Percentiles rank a stretch among this genome's conserved stretches.
These are phyloP conservation scores for Zhuliangozyma blackwelliae DNA, from an alignment of 1,139 yeast species.

Conservation along the genomic window DNA sequence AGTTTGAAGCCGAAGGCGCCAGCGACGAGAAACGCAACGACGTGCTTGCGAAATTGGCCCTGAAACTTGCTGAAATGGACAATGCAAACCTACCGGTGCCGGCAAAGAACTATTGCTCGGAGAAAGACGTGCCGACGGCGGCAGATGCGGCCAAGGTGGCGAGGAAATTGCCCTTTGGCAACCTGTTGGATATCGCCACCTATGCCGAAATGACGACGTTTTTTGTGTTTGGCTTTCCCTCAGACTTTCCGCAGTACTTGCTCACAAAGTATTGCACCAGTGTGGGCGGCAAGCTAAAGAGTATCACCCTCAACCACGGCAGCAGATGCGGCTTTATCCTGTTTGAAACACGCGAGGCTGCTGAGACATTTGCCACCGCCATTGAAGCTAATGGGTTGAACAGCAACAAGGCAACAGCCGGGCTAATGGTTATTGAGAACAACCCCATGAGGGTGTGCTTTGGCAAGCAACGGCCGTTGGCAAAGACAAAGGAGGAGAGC, in stretches of 20 bases:
- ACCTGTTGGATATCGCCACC: constrained; percentile 21
- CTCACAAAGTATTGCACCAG: constrained; percentile 46
- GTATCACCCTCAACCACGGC: constrained; percentile 51
- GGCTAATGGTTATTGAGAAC: constrained; percentile 28
- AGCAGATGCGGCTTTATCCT: constrained; percentile 66
- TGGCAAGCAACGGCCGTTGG: constrained; percentile 57
- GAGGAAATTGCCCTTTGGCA: constrained; percentile 58
- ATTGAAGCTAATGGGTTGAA: constrained; percentile 28
- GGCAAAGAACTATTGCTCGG: too few relatives aligned
- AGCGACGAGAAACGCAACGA: constrained; percentile 18
- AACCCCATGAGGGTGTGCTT: constrained; percentile 59
- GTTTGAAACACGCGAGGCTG: constrained; percentile 45
- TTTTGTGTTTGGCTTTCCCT: constrained; percentile 69
- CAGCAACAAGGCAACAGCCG: constrained; percentile 27
- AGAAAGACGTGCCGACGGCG: constrained; percentile 3
- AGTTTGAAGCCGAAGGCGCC: constrained; percentile 14
- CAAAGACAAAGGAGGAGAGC: constrained; percentile 44
- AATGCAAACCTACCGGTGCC: not conserved
- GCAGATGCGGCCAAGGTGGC: constrained; percentile 48
- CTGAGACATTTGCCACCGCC: constrained; percentile 49
- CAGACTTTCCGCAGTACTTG: constrained; percentile 60
- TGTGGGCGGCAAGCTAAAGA: constrained; percentile 41
- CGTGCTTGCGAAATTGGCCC: constrained; percentile 32
- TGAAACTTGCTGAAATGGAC: not conserved
- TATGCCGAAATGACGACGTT: constrained; percentile 49